Percentiles rank a stretch among this genome's conserved stretches.
Evolutionary conservation across 2,329 filamentous ascomycete genomes (phyloP).

Genomic region (Colletotrichum tropicale): DNA sequence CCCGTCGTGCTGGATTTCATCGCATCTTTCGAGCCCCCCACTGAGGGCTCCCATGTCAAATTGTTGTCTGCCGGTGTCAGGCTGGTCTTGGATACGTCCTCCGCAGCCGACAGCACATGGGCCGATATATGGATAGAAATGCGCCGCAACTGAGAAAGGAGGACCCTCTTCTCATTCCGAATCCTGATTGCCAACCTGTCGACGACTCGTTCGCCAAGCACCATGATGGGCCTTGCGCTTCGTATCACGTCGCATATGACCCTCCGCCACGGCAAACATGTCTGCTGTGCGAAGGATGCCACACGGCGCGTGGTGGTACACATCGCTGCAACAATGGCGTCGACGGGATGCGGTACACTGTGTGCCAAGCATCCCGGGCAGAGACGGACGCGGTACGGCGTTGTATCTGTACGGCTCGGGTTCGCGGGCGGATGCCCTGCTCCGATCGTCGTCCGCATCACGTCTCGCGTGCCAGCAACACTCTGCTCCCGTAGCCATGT

Average conservation of each 20-base stretch:
- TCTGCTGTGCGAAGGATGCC: background rate
- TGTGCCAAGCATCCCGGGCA: background rate
- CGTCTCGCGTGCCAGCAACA: slow-evolving; percentile 1
- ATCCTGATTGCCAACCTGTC: background rate
- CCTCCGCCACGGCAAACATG: background rate
- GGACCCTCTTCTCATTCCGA: slow-evolving; percentile 7
- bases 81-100: slow-evolving; percentile 1
- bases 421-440: background rate
- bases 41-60: background rate
- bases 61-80: slow-evolving; percentile 12
- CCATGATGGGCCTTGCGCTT: slow-evolving; percentile 2
- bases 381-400: background rate
- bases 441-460: slow-evolving; percentile 9
- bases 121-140: background rate
- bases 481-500: background rate
- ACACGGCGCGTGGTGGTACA: background rate
- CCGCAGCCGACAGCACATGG: slow-evolving; percentile 11
- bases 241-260: slow-evolving; percentile 3
- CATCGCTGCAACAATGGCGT: background rate
- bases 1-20: background rate
- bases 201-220: slow-evolving; percentile 10
- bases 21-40: slow-evolving; percentile 7
- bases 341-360: background rate
- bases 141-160: background rate
- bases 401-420: background rate